Evolutionary conservation across 805 yeast genomes (phyloP).

Genomic region (Candida odintsovae): DNA sequence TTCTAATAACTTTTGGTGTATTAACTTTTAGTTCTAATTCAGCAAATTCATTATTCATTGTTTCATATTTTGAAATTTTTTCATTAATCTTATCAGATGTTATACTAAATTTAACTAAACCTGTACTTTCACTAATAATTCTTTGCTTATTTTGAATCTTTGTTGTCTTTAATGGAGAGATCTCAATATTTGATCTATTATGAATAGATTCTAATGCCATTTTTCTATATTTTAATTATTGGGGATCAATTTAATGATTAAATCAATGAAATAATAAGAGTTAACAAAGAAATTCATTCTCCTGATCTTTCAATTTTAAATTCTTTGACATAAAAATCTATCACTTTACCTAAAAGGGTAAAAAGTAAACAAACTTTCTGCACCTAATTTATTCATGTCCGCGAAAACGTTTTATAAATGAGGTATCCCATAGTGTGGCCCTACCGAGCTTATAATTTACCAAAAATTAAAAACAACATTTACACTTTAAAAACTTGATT

Average conservation of each 20-base stretch:
- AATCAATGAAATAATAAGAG: too few relatives aligned
- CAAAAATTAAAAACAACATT: too few relatives aligned
- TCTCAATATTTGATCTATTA: neutral
- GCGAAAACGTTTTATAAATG: neutral
- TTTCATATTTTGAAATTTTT: constrained; percentile 8
- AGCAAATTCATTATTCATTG: constrained; percentile 13
- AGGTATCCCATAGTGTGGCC: neutral
- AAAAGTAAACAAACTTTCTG: constrained; percentile 9
- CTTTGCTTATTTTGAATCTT: constrained; percentile 27
- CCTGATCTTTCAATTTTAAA: too few relatives aligned
- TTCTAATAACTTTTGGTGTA: neutral
- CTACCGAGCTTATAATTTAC: neutral
- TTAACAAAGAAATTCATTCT: too few relatives aligned
- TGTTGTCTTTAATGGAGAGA: constrained; percentile 1
- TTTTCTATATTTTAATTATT: too few relatives aligned
- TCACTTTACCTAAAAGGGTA: constrained; percentile 7
- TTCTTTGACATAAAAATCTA: neutral
- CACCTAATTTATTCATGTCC: too few relatives aligned
- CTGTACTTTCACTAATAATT: constrained; percentile 44
- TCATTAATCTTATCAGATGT: constrained; percentile 4
- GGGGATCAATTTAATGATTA: too few relatives aligned
- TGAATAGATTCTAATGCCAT: constrained; percentile 7
- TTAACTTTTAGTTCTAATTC: constrained; percentile 6
- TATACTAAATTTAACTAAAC: constrained; percentile 38
- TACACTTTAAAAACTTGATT: too few relatives aligned